Base-by-base conservation (phyloP, 805 yeast genomes). In the Priceomyces castillae region DNA sequence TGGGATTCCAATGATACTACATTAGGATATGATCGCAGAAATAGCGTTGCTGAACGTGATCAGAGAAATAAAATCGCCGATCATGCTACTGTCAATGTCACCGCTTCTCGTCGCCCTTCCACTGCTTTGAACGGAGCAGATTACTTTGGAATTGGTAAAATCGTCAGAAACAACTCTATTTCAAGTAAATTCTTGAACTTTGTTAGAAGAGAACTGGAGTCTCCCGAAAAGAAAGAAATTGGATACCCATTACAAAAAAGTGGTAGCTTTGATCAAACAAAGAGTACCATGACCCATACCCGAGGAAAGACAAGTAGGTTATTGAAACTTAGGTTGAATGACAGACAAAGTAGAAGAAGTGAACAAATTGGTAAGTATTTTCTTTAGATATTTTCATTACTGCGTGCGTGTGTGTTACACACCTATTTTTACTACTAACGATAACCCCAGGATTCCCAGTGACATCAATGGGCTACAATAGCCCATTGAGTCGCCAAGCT, bases 311-410 rank as follows among this genome's bases (percentile, higher is more conserved):
- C 49, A 33, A 50, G 46, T 37, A 48, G 46, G 12, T 19, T 54
- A 16, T 16, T 52, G 18, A 51, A 50, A 34, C 35, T 46, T 28
- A 45, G 44, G 19, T 20, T 40, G 26, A 48, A 37, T 4, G 54
- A 49, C 30, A 45, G 26, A 41, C 40, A 39, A 7, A 51, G 49
- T 14, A 48, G 59, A 36, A 52, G 62, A 43, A 61, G 65, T 37
- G 66, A 59, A 41, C 60, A 53, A 39, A 51, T 59, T 18, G 64
- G 71, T 67, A 67, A 50, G 73, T 67, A 65, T 64, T 23, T 34
- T 43, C 42, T 28, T 42, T 42, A 44, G 44, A 19, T n/a, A n/a
- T n/a, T n/a, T n/a, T n/a, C n/a, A n/a, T n/a, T n/a, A n/a, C n/a
- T n/a, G n/a, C n/a, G n/a, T n/a, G n/a, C n/a, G n/a, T n/a, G n/a